phyloP scores from a whole-genome alignment of 257 asterid genomes.

The Solanum boliviense region DNA sequence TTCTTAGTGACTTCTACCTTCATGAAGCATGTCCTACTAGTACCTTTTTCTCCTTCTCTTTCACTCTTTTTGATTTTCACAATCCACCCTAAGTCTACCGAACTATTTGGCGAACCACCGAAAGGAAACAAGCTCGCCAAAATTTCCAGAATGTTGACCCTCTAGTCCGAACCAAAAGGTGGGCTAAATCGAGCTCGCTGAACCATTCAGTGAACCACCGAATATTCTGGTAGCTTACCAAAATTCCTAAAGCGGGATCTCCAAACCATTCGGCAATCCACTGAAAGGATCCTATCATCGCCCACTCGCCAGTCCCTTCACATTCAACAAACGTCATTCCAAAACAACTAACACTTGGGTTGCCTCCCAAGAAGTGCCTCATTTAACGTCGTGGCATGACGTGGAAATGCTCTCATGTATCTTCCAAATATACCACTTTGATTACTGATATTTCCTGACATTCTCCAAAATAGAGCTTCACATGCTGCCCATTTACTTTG shows the following conservation, averaged over 20 bases:
- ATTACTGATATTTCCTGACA: not conserved
- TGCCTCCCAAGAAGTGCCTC: not conserved
- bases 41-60: not conserved
- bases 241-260: not conserved
- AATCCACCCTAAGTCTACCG: not conserved
- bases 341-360: no score
- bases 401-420: no score
- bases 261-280: not conserved
- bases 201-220: not conserved
- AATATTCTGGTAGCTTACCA: not conserved
- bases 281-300: not conserved
- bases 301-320: not conserved
- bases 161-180: not conserved
- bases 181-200: not conserved
- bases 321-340: not conserved
- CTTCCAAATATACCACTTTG: not conserved
- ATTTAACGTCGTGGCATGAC: no score
- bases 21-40: not conserved
- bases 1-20: not conserved
- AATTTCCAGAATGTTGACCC: not conserved
- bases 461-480: not conserved
- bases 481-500: not conserved
- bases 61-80: not conserved
- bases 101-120: not conserved
- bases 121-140: not conserved